Base-by-base conservation (phyloP, 805 yeast genomes). In the Ogataea methanolica region DNA sequence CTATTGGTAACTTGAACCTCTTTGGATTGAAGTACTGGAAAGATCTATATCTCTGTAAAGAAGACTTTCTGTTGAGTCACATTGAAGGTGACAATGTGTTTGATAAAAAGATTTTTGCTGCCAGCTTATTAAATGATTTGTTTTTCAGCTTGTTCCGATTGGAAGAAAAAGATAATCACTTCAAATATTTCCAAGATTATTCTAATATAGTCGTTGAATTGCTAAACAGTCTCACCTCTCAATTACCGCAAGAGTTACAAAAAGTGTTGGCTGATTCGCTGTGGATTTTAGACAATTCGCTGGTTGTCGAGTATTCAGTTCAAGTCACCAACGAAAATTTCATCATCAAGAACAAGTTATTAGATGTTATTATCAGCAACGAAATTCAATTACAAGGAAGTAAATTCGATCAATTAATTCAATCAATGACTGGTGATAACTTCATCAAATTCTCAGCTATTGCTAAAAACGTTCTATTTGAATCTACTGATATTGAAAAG, bases 91-190 rank as follows among this genome's bases (percentile, higher is more conserved):
- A 44, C 6, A 34, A 33, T 6, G 16, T 31, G 2, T 33, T 42
- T 15, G 29, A 31, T 2, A 56, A 59, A 42, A 52, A 51, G 19
- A 29, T 41, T 23, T 50, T 59, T 37, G 49, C 55, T 9, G 40
- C 63, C 5, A 54, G 54, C 3, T 43, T 65, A n/a, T 41, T 63
- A n/a, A 60, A 59, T 46, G 66, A 63, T 43, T 43, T 64, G 11
- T 63, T 63, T 35, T 36, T 33, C 14, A 54, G 42, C 33, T 33
- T 63, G 11, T 23, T 31, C 23, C 49, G 49, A 12, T 26, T 39
- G n/a, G 45, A 47, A 19, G 44, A 41, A 15, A n/a, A 36, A 7
- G 35, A 21, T 1, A 39, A 37, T 21, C 26, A 37, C 5, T 19
- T 16, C 5, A 6, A n/a, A 2, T 33, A n/a, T 3, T 49, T 49